Conservation (phyloP, 2,329 filamentous ascomycete species). For the Aspergillus luchuensis region DNA sequence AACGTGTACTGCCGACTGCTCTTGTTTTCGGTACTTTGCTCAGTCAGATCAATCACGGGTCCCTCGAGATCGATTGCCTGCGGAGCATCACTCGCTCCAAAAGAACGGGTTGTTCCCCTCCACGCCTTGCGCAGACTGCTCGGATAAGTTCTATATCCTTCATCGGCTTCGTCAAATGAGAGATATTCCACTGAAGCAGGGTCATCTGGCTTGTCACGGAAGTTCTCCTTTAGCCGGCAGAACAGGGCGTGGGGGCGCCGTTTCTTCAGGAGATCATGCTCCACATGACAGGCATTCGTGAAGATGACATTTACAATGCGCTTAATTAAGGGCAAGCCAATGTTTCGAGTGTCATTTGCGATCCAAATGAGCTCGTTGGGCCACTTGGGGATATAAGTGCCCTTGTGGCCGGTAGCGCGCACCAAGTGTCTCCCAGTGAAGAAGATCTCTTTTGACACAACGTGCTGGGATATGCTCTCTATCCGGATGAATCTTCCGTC, state of each 20-base stretch:
- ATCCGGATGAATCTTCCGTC: conserved; percentile 48
- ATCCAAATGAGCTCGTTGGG: conserved; percentile 51
- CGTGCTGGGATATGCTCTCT: conserved; percentile 35
- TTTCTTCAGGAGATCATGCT: conserved; percentile 31
- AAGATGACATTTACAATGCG: conserved; percentile 49
- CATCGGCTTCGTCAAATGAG: conserved; percentile 32
- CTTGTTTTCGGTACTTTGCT: conserved; percentile 23
- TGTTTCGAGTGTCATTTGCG: conserved; percentile 46
- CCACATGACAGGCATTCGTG: conserved; percentile 54
- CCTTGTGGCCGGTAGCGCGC: conserved; percentile 34
- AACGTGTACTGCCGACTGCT: conserved; percentile 59
- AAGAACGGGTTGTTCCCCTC: conserved; percentile 35
- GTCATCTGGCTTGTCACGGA: conserved; percentile 21
- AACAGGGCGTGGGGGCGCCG: conserved; percentile 31
- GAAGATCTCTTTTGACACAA: conserved; percentile 20
- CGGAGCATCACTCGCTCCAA: conserved; percentile 26
- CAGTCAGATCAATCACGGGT: conserved; percentile 26
- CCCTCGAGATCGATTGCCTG: conserved; percentile 18
- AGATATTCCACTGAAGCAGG: conserved; percentile 34
- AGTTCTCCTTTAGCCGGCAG: conserved; percentile 36
- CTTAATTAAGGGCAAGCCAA: conserved; percentile 38
- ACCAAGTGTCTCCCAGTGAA: conserved; percentile 45
- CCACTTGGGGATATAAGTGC: conserved; percentile 36
- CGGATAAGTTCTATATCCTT: conserved; percentile 15
- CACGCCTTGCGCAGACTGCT: conserved; percentile 32